Conservation (phyloP, 805 yeast genomes). For the Kuraishia hungarica region DNA sequence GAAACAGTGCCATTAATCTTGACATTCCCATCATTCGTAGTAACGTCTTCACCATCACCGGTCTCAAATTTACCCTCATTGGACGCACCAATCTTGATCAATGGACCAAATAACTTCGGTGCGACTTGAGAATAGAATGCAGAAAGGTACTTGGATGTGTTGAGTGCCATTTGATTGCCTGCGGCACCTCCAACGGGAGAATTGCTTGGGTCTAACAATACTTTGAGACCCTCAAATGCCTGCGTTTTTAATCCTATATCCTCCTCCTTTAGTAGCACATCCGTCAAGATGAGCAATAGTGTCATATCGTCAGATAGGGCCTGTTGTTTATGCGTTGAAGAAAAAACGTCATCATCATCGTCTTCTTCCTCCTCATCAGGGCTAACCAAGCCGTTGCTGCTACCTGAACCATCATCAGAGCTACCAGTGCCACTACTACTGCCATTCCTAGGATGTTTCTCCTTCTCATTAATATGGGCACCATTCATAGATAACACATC, state of each 20-base stretch:
- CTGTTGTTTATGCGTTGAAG: neutral
- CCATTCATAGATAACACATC: constrained; percentile 56
- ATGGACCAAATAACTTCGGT: constrained; percentile 17
- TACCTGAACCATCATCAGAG: neutral
- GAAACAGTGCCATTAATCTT: neutral
- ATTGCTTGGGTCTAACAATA: constrained; percentile 50
- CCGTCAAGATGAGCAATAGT: constrained; percentile 43
- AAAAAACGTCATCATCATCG: constrained; percentile 2
- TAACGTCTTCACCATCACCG: neutral
- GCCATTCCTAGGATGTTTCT: neutral
- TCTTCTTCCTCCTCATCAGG: constrained; percentile 6
- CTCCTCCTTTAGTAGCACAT: constrained; percentile 51
- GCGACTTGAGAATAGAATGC: constrained; percentile 50
- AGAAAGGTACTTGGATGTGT: constrained; percentile 29
- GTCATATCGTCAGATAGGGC: constrained; percentile 48
- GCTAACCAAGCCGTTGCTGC: neutral
- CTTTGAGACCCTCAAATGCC: constrained; percentile 74
- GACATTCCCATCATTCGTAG: neutral
- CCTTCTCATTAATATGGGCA: neutral
- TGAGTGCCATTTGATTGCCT: neutral
- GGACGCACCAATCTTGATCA: constrained; percentile 8
- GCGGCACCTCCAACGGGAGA: constrained; percentile 6
- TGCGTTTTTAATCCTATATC: constrained; percentile 73
- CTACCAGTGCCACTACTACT: neutral
- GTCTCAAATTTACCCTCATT: neutral